Evolutionary conservation across 129 eudicot genomes (phyloP).

Genomic region (carrot (Daucus carota)): DH1_v3.0 NC_030388.2:30598501-30599000

Average conservation of each 20-base stretch:
- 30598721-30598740: constrained; percentile 10
- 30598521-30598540: constrained; percentile 3
- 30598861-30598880: too few relatives aligned
- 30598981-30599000: too few relatives aligned
- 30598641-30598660: constrained; percentile 26
- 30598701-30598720: too few relatives aligned
- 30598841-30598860: too few relatives aligned
- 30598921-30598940: too few relatives aligned
- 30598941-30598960: too few relatives aligned
- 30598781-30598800: background rate
- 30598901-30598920: too few relatives aligned
- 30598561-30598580: constrained; percentile 1
- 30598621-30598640: constrained; percentile 29
- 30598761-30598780: background rate
- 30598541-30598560: constrained; percentile 10
- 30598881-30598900: too few relatives aligned
- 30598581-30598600: constrained; percentile 11
- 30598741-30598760: constrained; percentile 7
- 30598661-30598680: constrained; percentile 24
- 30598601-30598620: background rate
- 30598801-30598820: too few relatives aligned
- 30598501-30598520: constrained; percentile 17
- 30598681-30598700: too few relatives aligned
- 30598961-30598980: too few relatives aligned
- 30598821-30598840: too few relatives aligned